These are phyloP conservation scores for Trypanosoma conorhini DNA, from an alignment of 208 protist genomes.

Conservation along the genomic window DNA sequence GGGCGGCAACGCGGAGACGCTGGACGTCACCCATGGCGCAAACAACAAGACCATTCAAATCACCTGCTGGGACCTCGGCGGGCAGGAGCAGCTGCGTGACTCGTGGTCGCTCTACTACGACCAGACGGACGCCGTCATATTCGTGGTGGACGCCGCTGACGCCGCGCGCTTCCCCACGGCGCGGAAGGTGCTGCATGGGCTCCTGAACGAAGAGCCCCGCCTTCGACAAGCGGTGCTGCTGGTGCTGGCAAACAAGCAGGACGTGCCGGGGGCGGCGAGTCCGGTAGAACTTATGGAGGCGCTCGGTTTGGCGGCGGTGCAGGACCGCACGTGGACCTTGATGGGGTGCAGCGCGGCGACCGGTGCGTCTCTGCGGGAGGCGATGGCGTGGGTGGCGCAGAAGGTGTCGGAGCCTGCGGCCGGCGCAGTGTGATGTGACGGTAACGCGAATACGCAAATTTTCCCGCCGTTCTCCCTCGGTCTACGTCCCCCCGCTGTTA, in stretches of 20 bases:
- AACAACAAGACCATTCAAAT: conserved; percentile 84
- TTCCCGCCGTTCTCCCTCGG: background rate
- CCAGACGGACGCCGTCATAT: conserved; percentile 94
- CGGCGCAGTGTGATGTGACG: background rate
- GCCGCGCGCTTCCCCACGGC: conserved; percentile 64
- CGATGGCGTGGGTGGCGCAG: conserved; percentile 92
- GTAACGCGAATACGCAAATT: background rate
- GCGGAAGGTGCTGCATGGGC: conserved; percentile 76
- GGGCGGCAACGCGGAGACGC: conserved; percentile 95
- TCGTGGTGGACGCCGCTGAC: conserved; percentile 94
- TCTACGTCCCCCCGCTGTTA: background rate
- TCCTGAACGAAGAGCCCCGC: conserved; percentile 85
- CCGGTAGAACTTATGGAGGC: conserved; percentile 84
- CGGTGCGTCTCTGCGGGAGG: conserved; percentile 89
- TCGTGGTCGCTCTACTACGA: conserved; percentile 97
- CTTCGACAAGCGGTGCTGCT: conserved; percentile 88
- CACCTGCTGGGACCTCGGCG: conserved; percentile 98
- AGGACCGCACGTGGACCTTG: conserved; percentile 93
- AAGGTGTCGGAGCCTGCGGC: conserved; percentile 34
- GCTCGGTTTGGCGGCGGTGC: conserved; percentile 88
- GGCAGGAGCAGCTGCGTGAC: conserved; percentile 91
- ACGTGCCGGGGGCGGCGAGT: conserved; percentile 82
- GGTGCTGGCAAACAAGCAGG: conserved; percentile 97
- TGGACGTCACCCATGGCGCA: conserved; percentile 97
- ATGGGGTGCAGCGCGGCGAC: conserved; percentile 94